Evolutionary conservation across 2,329 filamentous ascomycete species (phyloP).

Genomic region (Exophiala alcalophila): DNA sequence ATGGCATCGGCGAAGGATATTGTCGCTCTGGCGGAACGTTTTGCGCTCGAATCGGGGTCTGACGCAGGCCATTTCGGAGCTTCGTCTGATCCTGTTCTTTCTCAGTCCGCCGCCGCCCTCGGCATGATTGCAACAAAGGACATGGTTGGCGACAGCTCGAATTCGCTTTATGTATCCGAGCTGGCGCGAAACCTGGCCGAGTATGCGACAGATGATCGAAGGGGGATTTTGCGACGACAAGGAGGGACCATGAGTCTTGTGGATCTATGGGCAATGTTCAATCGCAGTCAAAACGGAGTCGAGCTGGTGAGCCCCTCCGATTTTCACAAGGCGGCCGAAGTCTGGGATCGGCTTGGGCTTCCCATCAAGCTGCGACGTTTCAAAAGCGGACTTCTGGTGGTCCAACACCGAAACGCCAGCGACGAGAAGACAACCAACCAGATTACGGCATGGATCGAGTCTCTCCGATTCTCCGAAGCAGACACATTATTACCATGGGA

Average conservation of each 20-base stretch:
- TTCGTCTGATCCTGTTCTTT: constrained; percentile 70
- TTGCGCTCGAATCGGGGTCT: constrained; percentile 64
- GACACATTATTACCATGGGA: constrained; percentile 69
- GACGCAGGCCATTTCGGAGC: constrained; percentile 52
- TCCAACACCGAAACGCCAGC: constrained; percentile 81
- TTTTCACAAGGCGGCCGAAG: constrained; percentile 80
- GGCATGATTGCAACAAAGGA: constrained; percentile 93
- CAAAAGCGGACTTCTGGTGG: constrained; percentile 89
- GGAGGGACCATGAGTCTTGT: constrained; percentile 88
- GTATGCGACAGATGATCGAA: constrained; percentile 80
- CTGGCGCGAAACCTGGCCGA: constrained; percentile 81
- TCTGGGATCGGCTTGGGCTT: constrained; percentile 84
- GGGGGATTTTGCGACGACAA: constrained; percentile 72
- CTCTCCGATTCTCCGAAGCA: constrained; percentile 57
- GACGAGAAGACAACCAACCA: constrained; percentile 84
- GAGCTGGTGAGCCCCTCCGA: constrained; percentile 90
- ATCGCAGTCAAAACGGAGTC: constrained; percentile 85
- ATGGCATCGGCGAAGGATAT: constrained; percentile 98
- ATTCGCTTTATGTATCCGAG: constrained; percentile 86
- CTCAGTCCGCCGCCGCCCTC: constrained; percentile 77
- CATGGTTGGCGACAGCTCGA: constrained; percentile 74
- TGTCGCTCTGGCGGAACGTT: constrained; percentile 84
- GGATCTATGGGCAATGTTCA: constrained; percentile 92
- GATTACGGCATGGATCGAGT: constrained; percentile 72
- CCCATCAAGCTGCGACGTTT: constrained; percentile 85